These are phyloP conservation scores for Lodderomyces parapsilosis DNA, from an alignment of 1,139 yeast genomes.

Conservation along the genomic window DNA sequence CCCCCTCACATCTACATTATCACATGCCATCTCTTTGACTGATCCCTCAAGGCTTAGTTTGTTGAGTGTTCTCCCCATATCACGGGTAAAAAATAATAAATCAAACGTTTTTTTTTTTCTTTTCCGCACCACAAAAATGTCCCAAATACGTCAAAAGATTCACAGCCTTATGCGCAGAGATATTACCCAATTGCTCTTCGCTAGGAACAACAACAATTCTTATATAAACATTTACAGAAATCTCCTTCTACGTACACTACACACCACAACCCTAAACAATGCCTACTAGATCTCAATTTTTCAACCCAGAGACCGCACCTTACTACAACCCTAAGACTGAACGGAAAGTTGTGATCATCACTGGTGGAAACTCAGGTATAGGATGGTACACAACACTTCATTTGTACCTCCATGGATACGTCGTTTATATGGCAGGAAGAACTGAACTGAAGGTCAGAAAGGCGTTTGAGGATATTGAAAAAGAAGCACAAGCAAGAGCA, in stretches of 20 bases:
- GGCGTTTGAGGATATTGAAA: slow-evolving; percentile 35
- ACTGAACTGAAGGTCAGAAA: slow-evolving; percentile 33
- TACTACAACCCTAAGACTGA: slow-evolving; percentile 36
- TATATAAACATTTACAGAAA: not conserved
- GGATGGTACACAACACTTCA: slow-evolving; percentile 44
- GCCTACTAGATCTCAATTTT: slow-evolving; percentile 18
- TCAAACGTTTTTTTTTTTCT: too few species aligned
- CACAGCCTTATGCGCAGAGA: too few species aligned
- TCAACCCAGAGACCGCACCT: slow-evolving; percentile 28
- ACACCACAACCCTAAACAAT: too few species aligned
- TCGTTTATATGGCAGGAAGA: slow-evolving; percentile 43
- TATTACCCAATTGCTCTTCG: not conserved
- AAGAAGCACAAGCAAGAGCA: slow-evolving; percentile 20
- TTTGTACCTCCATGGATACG: slow-evolving; percentile 43
- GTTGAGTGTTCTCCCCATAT: too few species aligned
- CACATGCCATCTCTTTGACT: too few species aligned
- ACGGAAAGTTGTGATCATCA: slow-evolving; percentile 41
- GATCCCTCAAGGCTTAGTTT: too few species aligned
- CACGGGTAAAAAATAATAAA: too few species aligned
- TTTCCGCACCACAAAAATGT: too few species aligned
- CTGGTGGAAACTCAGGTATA: slow-evolving; percentile 48
- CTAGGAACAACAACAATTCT: too few species aligned
- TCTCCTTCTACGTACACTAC: too few species aligned
- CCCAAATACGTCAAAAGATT: too few species aligned
- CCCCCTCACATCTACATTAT: too few species aligned